Conservation (phyloP, 345 rosid species). For the Zanthoxylum bungeanum region DNA sequence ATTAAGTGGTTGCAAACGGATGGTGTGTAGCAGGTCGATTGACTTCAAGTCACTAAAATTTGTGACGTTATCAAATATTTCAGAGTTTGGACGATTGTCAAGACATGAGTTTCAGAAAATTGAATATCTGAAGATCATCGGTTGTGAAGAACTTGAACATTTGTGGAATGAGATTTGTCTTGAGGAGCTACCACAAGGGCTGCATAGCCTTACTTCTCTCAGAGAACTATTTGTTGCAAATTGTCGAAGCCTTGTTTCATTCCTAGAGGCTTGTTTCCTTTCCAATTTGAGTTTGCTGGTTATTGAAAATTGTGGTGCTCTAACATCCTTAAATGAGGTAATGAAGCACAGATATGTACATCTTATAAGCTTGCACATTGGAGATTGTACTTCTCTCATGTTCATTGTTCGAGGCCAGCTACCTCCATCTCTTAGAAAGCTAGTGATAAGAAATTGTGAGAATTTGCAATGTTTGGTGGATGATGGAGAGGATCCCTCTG, state of each 20-base stretch:
- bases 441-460: background rate
- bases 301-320: background rate
- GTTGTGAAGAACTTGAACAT: background rate
- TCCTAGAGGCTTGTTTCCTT: background rate
- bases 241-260: background rate
- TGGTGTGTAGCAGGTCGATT: background rate
- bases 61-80: background rate
- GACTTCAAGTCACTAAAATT: background rate
- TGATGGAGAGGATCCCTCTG: background rate
- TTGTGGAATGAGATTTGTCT: constrained; percentile 1
- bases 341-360: background rate
- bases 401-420: background rate
- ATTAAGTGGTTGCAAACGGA: background rate
- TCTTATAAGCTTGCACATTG: background rate
- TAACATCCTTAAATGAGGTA: background rate
- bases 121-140: background rate
- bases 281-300: background rate
- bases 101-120: background rate
- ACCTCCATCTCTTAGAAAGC: background rate
- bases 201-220: background rate
- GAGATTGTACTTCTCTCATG: background rate
- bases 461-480: background rate
- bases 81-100: background rate
- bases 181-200: background rate
- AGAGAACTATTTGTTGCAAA: background rate